phyloP scores from a whole-genome alignment of 2,329 filamentous ascomycete genomes.

The Stenocarpella maydis region DNA sequence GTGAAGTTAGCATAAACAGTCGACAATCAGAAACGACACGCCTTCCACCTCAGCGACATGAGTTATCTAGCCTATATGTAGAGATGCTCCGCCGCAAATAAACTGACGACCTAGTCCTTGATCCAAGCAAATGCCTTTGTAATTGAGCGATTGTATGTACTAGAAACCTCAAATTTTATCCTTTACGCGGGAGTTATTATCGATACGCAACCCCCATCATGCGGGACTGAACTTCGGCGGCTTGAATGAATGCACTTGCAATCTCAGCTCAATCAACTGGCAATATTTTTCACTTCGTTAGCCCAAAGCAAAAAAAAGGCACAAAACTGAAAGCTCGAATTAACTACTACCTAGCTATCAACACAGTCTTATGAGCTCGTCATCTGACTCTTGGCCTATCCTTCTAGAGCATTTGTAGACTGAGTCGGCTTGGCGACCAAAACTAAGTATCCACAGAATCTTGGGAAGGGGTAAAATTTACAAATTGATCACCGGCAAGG shows the following conservation, averaged over 20 bases:
- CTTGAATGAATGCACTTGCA: not conserved
- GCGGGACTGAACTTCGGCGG: too few species aligned
- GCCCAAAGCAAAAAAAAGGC: not conserved
- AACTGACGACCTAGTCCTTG: too few species aligned
- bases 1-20: not conserved
- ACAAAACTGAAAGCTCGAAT: too few species aligned
- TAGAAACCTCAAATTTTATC: not conserved
- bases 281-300: not conserved
- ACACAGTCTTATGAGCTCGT: not conserved
- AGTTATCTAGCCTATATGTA: not conserved
- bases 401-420: not conserved
- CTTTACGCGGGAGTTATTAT: fast-evolving
- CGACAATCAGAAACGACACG: not conserved
- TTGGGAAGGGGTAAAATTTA: not conserved
- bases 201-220: not conserved
- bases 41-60: not conserved
- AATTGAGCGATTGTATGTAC: not conserved
- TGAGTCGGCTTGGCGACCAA: too few species aligned
- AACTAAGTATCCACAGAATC: too few species aligned
- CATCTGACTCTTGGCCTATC: not conserved
- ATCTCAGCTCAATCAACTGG: not conserved
- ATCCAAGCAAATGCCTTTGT: not conserved
- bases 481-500: too few species aligned
- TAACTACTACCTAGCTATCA: too few species aligned
- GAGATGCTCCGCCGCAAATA: not conserved